Percentiles rank a stretch among this genome's conserved stretches.
Evolutionary conservation across 1,139 yeast genomes (phyloP).

Genomic region (Candida dubliniensis): DNA sequence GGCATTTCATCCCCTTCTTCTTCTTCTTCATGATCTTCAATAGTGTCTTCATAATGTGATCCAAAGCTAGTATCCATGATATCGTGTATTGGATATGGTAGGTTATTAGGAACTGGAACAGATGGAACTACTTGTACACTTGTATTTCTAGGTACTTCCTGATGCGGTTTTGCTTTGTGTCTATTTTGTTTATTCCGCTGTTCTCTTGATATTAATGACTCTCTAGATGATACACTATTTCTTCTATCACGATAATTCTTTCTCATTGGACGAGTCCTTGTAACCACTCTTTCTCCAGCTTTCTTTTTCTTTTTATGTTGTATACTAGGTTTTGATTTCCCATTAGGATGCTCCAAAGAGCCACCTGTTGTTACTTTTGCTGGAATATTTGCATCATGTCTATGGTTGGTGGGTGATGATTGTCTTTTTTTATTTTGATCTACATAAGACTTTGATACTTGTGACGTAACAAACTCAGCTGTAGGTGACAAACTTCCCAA

Average conservation of each 20-base stretch:
- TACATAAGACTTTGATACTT: too few species aligned
- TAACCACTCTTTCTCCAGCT: slow-evolving; percentile 1
- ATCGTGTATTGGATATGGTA: slow-evolving; percentile 13
- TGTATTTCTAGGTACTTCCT: too few species aligned
- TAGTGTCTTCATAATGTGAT: background rate
- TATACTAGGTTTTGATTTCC: background rate
- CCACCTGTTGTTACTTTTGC: slow-evolving; percentile 1
- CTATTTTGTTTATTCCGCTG: background rate
- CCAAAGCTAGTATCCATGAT: slow-evolving; percentile 1
- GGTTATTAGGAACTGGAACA: background rate
- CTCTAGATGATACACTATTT: slow-evolving; percentile 7
- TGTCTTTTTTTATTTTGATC: background rate
- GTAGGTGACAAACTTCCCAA: background rate
- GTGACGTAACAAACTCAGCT: background rate
- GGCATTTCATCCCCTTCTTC: slow-evolving; percentile 7
- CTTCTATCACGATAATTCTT: slow-evolving; percentile 8
- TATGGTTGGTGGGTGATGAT: background rate
- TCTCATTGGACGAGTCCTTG: slow-evolving; percentile 1
- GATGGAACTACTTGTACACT: background rate
- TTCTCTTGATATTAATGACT: slow-evolving; percentile 4
- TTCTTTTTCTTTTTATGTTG: background rate
- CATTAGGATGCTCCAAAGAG: background rate
- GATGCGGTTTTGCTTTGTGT: background rate
- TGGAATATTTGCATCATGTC: slow-evolving; percentile 2
- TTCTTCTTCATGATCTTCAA: too few species aligned